Evolutionary conservation across 2,329 filamentous ascomycete species (phyloP).

Genomic region (Verticillium isaacii): DNA sequence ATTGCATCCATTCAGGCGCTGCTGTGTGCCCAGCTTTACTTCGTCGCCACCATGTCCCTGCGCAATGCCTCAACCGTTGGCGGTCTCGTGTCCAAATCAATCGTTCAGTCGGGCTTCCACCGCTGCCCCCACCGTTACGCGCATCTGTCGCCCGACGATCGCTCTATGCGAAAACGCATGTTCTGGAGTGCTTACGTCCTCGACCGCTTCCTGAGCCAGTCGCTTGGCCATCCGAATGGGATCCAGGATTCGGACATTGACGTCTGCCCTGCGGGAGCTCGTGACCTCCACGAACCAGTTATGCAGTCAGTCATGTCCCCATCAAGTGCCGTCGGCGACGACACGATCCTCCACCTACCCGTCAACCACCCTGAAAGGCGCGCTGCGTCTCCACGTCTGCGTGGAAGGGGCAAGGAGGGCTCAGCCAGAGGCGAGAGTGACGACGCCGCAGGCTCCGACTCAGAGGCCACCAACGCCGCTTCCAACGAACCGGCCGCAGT

Average conservation of each 20-base stretch:
- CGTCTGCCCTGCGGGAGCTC: constrained; percentile 25
- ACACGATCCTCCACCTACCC: constrained; percentile 5
- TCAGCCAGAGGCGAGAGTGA: neutral
- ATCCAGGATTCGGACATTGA: constrained; percentile 31
- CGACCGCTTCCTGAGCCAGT: constrained; percentile 29
- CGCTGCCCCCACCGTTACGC: constrained; percentile 46
- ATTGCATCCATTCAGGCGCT: constrained; percentile 42
- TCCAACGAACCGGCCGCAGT: neutral
- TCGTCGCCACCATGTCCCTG: constrained; percentile 41
- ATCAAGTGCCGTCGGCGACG: neutral
- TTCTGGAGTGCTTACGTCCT: constrained; percentile 34
- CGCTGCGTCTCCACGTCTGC: neutral
- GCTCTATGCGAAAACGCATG: constrained; percentile 32
- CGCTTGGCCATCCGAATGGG: constrained; percentile 27
- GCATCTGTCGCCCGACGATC: constrained; percentile 27
- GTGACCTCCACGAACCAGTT: constrained; percentile 19
- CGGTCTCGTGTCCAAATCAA: constrained; percentile 38
- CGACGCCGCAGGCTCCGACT: neutral
- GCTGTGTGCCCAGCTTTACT: constrained; percentile 41
- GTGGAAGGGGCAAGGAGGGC: neutral
- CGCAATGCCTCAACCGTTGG: constrained; percentile 42
- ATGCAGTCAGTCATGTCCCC: neutral
- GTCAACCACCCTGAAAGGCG: constrained; percentile 5
- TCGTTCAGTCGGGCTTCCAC: constrained; percentile 45
- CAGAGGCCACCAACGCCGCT: neutral